These are phyloP conservation scores for Wakefieldia striispora DNA, from an alignment of 768 basidiomycete species.

Conservation along the genomic window DNA sequence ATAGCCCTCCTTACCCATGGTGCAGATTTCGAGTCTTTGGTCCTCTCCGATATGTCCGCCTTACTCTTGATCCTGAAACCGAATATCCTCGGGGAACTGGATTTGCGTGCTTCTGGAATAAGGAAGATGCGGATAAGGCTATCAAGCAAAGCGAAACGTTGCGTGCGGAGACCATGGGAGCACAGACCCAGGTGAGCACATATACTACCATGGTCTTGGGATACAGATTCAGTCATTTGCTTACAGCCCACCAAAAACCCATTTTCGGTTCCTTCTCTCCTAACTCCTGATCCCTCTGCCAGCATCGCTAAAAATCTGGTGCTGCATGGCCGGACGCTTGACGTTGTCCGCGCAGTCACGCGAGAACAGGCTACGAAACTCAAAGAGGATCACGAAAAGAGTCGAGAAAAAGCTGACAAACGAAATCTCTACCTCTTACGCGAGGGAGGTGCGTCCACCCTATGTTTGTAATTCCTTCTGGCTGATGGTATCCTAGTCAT, in stretches of 20 bases:
- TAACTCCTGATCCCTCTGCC: conserved; percentile 92
- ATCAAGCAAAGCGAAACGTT: conserved; percentile 78
- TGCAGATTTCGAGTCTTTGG: conserved; percentile 84
- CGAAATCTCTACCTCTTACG: conserved; percentile 93
- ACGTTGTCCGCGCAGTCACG: conserved; percentile 87
- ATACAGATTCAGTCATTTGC: neutral
- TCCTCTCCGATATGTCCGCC: conserved; percentile 87
- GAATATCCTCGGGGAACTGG: conserved; percentile 92
- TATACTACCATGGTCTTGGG: conserved; percentile 11
- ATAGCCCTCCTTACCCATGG: conserved; percentile 1
- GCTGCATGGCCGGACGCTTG: conserved; percentile 88
- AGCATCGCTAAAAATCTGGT: conserved; percentile 79
- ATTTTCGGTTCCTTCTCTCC: conserved; percentile 81
- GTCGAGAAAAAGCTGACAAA: conserved; percentile 88
- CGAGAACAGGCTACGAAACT: conserved; percentile 85
- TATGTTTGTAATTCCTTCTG: neutral
- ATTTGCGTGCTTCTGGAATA: conserved; percentile 97
- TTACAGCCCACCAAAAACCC: conserved; percentile 72
- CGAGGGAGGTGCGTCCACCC: conserved; percentile 73
- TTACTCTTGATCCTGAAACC: conserved; percentile 79
- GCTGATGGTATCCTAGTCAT: conserved; percentile 57
- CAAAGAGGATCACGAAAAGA: conserved; percentile 83
- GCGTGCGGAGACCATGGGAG: conserved; percentile 59
- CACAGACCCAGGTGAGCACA: conserved; percentile 28
- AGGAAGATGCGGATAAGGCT: conserved; percentile 82